Base-by-base conservation (phyloP, 2,329 filamentous ascomycete genomes). In the Alternaria alternata region DNA sequence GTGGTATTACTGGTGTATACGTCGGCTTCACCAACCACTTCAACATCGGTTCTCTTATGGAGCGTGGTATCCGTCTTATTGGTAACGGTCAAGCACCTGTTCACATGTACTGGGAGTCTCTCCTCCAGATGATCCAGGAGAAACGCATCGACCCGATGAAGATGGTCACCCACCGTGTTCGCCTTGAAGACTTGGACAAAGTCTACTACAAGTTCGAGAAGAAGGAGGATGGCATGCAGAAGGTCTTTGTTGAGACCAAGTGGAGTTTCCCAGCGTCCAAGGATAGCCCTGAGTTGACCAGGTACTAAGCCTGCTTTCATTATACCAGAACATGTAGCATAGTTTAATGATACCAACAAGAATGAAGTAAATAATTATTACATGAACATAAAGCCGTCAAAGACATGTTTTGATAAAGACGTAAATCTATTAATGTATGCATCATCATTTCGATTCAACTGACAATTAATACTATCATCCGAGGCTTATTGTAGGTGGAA, bases 1-100 rank as follows among this genome's bases (percentile, higher is more conserved):
- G 88, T 55, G 92, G 93, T 22, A 84, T 96, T 58, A 96, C 92
- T 0, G 92, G 92, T 54, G 86, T 88, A 11, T 89, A 89, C 70
- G 85, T 86, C 38, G 86, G 86, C 30, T 88, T 82, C 74, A 92
- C 89, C 22, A 93, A 93, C 78, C 90, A 92, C 77, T 92, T 94
- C 83, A 92, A 92, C 79, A 89, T 94, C 67, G 92, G 93, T 9
- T 89, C 91, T 0, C 75, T 96, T 14, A 96, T 96, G 92, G 88
- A 96, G 80, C 88, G 91, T 32, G 92, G 92, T n/a, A 88, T 96
- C 67, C 89, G 91, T 1, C 85, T 96, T 44, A 93, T 88, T 65
- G 87, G 87, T 42, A 89, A 89, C 66, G 87, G 87, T 4, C 87
- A 89, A 73, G 87, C 87, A 2, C 92, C 92, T 0, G 91, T 96